Conservation (phyloP, 2,329 filamentous ascomycete species). For the Colletotrichum kahawae region DNA sequence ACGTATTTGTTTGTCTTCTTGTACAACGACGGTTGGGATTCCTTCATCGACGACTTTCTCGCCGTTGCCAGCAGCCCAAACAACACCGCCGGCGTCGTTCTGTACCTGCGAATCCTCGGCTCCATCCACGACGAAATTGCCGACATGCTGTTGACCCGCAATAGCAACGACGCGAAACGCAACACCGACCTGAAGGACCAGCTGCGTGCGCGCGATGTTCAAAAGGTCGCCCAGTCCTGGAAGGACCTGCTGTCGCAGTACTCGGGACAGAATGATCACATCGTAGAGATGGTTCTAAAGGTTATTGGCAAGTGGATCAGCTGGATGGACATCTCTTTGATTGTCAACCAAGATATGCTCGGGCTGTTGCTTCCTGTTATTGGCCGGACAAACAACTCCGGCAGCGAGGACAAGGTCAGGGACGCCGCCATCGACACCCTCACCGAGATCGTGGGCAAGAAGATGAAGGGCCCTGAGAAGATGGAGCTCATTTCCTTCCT, state of each 20-base stretch:
- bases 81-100: slow-evolving; percentile 71
- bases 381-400: slow-evolving; percentile 69
- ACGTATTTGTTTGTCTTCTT: slow-evolving; percentile 91
- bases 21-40: slow-evolving; percentile 86
- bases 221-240: slow-evolving; percentile 89
- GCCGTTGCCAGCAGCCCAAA: slow-evolving; percentile 70
- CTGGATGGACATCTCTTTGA: slow-evolving; percentile 96
- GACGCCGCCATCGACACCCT: slow-evolving; percentile 94
- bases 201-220: slow-evolving; percentile 84
- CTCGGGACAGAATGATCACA: slow-evolving; percentile 68
- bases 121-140: slow-evolving; percentile 98
- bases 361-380: slow-evolving; percentile 85
- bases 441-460: slow-evolving; percentile 95
- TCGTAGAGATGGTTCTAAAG: slow-evolving; percentile 88
- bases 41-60: slow-evolving; percentile 90
- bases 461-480: slow-evolving; percentile 95
- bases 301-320: slow-evolving; percentile 97
- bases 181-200: slow-evolving; percentile 92
- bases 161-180: slow-evolving; percentile 79
- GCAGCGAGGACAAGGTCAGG: slow-evolving; percentile 77
- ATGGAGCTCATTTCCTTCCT: slow-evolving; percentile 91
- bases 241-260: slow-evolving; percentile 86
- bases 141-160: slow-evolving; percentile 83
- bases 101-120: slow-evolving; percentile 87
- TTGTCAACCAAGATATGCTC: slow-evolving; percentile 90